Conservation (phyloP, 257 asterid species). For the Linaria vulgaris region DNA sequence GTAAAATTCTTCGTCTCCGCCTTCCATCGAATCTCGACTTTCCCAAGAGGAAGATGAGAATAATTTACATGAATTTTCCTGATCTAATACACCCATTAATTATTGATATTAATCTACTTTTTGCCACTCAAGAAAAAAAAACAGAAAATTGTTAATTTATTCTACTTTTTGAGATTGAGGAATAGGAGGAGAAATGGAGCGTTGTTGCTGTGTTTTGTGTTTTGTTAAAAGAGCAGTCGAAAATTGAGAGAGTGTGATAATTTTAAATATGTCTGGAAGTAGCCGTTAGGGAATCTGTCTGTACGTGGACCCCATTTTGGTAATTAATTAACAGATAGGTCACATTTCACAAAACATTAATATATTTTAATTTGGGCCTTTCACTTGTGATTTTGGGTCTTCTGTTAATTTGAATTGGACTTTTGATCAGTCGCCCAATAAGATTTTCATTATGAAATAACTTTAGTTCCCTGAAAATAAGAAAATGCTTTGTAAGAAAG, state of each 20-base stretch:
- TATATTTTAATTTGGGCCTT: conserved; percentile 12
- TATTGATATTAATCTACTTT: not conserved
- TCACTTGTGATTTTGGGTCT: no score
- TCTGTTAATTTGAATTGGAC: no score
- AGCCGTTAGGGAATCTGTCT: conserved; percentile 73
- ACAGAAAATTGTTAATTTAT: no score
- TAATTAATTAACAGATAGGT: conserved; percentile 9
- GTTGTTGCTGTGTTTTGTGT: conserved; percentile 24
- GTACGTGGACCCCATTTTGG: conserved; percentile 32
- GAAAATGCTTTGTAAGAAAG: no score
- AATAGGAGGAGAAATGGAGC: conserved; percentile 29
- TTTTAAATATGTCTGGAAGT: conserved; percentile 56
- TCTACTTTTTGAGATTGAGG: no score
- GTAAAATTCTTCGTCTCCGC: conserved; percentile 61
- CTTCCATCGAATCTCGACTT: conserved; percentile 30
- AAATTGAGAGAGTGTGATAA: conserved; percentile 3
- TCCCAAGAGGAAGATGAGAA: conserved; percentile 36
- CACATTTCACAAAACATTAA: no score
- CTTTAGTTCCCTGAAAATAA: no score
- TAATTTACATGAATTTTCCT: conserved; percentile 30
- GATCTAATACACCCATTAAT: conserved; percentile 39
- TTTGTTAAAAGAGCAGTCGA: conserved; percentile 24
- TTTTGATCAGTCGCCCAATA: no score
- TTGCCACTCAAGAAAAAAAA: no score
- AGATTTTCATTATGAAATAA: no score